Base-by-base conservation (phyloP, 2,329 filamentous ascomycete species). In the Metarhizium robertsii region DNA sequence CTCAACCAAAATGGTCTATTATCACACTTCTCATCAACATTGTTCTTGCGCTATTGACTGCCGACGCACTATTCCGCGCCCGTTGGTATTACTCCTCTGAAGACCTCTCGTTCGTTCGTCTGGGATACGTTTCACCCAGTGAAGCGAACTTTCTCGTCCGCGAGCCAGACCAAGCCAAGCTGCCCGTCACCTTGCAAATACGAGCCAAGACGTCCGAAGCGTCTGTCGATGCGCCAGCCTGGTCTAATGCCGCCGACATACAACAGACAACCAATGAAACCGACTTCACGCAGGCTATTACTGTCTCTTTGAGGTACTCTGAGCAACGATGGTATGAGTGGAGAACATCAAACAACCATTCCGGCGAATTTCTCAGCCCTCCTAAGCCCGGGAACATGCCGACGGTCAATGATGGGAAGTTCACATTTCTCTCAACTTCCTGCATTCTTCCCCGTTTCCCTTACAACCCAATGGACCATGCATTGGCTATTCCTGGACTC, bases 381-480 rank as follows among this genome's bases (percentile, higher is more conserved):
- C 90, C 92, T 1, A 81, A 78, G 40, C 74, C 84, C 0, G 90
- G 91, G 11, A 76, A 80, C 2, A 78, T 81, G 59, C 80, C 84
- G 0, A 73, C 77, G 16, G 76, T 79, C 4, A 78, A 79, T 47
- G 79, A 84, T 52, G 86, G 85, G 45, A 85, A 84, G 56, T 92
- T 96, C 63, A 95, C 90, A 0, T 99, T 99, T 67, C 73, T 97
- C 7, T 90, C 92, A 3, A 94, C 90, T 0, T 96, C 90, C 46
- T 99, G 94, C 71, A 90, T 97, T 64, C 89, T 96, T 63, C 87
- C 88, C 11, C 87, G 90, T 18, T 90, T 97, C 55, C 94, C 94
- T 0, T 99, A 99, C 71, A 88, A 81, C 47, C 88, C 90, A 0
- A 71, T 91, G n/a, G 82, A 90, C 43, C 90, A 96, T 66, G 83